phyloP scores from a whole-genome alignment of 176 grass and related monocot species.

The Aegilops sharonensis region DNA sequence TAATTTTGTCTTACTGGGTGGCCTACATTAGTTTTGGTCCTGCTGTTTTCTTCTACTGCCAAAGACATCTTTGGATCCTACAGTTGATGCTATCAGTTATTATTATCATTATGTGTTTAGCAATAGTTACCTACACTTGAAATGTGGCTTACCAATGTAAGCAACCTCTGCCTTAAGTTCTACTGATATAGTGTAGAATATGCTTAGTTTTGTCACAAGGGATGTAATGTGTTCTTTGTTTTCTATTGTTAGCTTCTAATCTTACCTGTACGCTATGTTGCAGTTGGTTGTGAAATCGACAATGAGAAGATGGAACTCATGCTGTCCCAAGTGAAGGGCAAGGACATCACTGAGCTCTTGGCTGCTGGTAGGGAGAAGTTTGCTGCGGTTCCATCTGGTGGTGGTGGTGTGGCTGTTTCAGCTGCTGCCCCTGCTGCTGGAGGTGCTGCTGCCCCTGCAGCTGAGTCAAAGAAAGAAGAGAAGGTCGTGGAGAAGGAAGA shows the following conservation, averaged over 20 bases:
- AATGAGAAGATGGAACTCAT: conserved; percentile 40
- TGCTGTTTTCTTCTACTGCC: not conserved
- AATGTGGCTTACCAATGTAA: not conserved
- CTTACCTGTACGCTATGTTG: not conserved
- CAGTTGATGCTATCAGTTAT: not conserved
- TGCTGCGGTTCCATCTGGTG: conserved; percentile 51
- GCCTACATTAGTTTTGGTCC: not conserved
- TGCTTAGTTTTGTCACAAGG: not conserved
- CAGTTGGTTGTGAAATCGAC: conserved; percentile 60
- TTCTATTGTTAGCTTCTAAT: not conserved
- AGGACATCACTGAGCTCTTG: conserved; percentile 56
- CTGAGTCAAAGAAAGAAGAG: conserved; percentile 62
- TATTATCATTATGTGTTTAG: not conserved
- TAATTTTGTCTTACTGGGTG: not conserved
- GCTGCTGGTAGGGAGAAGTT: conserved; percentile 67
- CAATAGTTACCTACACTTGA: not conserved
- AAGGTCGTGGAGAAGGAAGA: conserved; percentile 72
- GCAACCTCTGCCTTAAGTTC: not conserved
- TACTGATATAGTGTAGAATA: not conserved
- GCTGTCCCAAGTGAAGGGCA: conserved; percentile 46
- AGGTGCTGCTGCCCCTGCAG: conserved; percentile 33
- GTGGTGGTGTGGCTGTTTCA: conserved; percentile 16
- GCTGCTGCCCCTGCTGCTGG: conserved; percentile 31
- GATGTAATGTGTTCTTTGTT: no score
- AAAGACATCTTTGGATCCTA: not conserved